Conservation (phyloP, 2,329 filamentous ascomycete genomes). For the Fonsecaea multimorphosa region DNA sequence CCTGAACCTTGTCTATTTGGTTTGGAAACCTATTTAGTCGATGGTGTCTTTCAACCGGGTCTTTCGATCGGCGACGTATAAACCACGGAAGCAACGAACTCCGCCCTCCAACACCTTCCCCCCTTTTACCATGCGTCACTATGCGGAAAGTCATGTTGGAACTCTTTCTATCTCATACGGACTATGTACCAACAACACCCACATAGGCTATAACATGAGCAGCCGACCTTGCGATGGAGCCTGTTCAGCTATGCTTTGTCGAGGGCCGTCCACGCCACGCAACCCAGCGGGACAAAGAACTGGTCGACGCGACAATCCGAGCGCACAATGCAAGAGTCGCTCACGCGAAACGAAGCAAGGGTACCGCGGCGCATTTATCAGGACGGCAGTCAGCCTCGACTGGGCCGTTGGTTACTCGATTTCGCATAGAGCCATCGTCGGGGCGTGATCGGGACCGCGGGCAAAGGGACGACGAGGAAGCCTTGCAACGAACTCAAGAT, state of each 20-base stretch:
- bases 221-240: slow-evolving; percentile 5
- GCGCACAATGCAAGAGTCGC: slow-evolving; percentile 18
- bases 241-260: slow-evolving; percentile 16
- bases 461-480: background rate
- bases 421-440: background rate
- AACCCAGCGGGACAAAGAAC: slow-evolving; percentile 8
- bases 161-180: background rate
- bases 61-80: background rate
- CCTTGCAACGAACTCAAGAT: background rate
- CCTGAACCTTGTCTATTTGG: background rate
- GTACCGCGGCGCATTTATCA: background rate
- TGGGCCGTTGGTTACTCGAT: background rate
- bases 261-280: slow-evolving; percentile 2
- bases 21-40: background rate
- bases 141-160: background rate
- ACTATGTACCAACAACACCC: background rate
- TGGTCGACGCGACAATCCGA: slow-evolving; percentile 4
- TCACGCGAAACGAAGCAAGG: slow-evolving; percentile 14
- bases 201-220: background rate
- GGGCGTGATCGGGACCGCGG: background rate
- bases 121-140: background rate
- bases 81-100: background rate
- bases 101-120: background rate
- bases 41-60: background rate
- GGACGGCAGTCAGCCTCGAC: background rate